phyloP scores from a whole-genome alignment of 257 asterid genomes.

The Penstemon eatonii region DNA sequence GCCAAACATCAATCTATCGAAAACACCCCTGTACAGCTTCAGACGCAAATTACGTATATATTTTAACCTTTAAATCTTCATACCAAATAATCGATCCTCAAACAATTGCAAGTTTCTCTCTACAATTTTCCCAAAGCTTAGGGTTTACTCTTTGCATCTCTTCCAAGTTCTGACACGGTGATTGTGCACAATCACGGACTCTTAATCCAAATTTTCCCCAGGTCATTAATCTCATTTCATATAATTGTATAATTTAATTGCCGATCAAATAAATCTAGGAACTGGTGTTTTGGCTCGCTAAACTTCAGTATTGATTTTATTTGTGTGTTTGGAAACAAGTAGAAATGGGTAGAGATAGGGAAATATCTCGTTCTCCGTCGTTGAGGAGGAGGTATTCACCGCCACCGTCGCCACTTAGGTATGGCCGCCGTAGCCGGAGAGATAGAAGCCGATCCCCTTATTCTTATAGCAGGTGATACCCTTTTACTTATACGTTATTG shows the following conservation, averaged over 20 bases:
- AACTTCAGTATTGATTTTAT: constrained; percentile 33
- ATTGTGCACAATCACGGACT: constrained; percentile 26
- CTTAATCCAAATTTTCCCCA: constrained; percentile 11
- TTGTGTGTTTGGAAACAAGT: constrained; percentile 21
- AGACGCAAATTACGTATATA: neutral
- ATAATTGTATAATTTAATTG: neutral
- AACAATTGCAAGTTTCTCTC: constrained; percentile 9
- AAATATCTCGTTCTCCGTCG: constrained; percentile 82
- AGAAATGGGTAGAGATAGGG: constrained; percentile 80
- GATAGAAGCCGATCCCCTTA: constrained; percentile 88
- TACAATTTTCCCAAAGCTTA: constrained; percentile 26
- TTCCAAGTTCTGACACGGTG: constrained; percentile 14
- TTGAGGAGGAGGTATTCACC: constrained; percentile 75
- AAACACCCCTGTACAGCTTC: too few species aligned
- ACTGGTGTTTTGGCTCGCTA: constrained; percentile 4
- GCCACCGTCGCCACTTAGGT: constrained; percentile 83
- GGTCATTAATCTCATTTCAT: constrained; percentile 24
- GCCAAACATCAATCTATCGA: too few species aligned
- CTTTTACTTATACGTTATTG: constrained; percentile 45
- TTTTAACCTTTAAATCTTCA: constrained; percentile 4
- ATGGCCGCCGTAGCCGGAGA: constrained; percentile 81
- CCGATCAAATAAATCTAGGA: neutral
- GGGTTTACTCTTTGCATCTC: constrained; percentile 37
- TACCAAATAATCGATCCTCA: neutral
- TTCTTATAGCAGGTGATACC: constrained; percentile 94